Base-by-base conservation (phyloP, 768 basidiomycete genomes). In the Tephrocybe sp. region DNA sequence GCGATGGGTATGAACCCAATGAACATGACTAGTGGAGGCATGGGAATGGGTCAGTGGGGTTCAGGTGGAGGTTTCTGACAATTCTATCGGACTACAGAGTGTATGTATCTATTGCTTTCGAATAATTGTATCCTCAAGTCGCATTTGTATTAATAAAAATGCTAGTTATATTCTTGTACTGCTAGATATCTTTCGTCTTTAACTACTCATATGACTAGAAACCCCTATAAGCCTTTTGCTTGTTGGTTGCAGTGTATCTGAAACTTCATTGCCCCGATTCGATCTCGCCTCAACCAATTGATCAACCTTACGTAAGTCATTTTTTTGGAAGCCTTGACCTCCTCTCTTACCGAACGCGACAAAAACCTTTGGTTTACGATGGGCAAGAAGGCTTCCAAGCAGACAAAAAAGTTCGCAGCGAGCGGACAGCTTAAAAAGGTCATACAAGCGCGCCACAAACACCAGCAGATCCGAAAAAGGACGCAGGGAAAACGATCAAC, bases 401-500 rank as follows among this genome's bases (percentile, higher is more conserved):
- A 90, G 0, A 87, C 88, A 10, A 84, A 86, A 63, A 93, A 95
- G 71, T 95, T 95, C 59, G 89, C 86, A 8, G 75, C 89, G 3
- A 92, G 89, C 52, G 95, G 95, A 1, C 85, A 88, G 62, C 82
- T 98, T 47, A 91, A 92, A 63, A 87, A 90, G 57, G 82, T 84
- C 16, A 97, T 98, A 45, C 78, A 91, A 60, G 79, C 84, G 5
- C 77, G 95, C n/a, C 80, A 85, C 51, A 89, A 92, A 60, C 82
- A 86, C 60, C 86, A 92, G 62, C 80, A 90, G 62, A 72, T 82
- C 54, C 79, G 82, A 60, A 88, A 86, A 68, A 85, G 85, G 66
- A 74, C 82, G 23, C 79, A 89, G 62, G 74, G 76, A 36, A 78
- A 87, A 56, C 80, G 76, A 58, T 73, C 73, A 49, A 59, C 65